phyloP scores from a whole-genome alignment of 2,329 filamentous ascomycete species.

The Graphiopsis chlorocephala region DNA sequence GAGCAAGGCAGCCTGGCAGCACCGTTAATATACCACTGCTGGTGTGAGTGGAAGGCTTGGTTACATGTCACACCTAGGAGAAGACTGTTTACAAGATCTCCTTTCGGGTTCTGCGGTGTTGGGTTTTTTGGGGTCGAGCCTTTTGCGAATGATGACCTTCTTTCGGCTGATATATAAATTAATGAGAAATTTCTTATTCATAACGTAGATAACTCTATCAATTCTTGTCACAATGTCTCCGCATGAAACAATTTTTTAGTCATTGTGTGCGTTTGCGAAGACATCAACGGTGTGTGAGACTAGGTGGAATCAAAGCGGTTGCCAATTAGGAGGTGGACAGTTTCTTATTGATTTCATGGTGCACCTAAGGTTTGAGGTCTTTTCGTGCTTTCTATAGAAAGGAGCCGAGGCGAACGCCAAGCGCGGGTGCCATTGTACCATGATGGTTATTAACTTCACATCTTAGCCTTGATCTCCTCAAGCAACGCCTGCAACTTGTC shows the following conservation, averaged over 20 bases:
- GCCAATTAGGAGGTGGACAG: not conserved
- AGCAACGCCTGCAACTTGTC: slow-evolving; percentile 73
- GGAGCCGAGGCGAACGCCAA: slow-evolving; percentile 1
- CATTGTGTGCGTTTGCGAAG: not conserved
- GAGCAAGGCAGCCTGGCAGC: not conserved
- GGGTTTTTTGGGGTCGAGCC: not conserved
- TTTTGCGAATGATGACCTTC: not conserved
- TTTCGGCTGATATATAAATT: not conserved
- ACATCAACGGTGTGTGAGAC: too few species aligned
- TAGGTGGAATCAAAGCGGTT: too few species aligned
- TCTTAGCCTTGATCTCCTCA: slow-evolving; percentile 86
- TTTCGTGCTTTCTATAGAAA: not conserved
- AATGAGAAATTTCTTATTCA: too few species aligned
- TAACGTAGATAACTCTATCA: too few species aligned
- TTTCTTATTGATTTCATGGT: not conserved
- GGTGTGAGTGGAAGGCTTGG: not conserved
- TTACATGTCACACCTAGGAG: not conserved
- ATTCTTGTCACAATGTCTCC: too few species aligned
- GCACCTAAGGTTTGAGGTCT: not conserved
- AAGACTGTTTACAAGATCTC: not conserved
- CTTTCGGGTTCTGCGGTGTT: not conserved
- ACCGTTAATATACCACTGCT: not conserved
- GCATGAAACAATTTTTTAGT: not conserved
- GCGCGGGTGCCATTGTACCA: slow-evolving; percentile 4
- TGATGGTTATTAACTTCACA: slow-evolving; percentile 49